A percentile compares a stretch with the other conserved stretches of the same genome.
Conservation (phyloP, 805 yeast genomes). For the Suhomyces kilbournensis region DNA sequence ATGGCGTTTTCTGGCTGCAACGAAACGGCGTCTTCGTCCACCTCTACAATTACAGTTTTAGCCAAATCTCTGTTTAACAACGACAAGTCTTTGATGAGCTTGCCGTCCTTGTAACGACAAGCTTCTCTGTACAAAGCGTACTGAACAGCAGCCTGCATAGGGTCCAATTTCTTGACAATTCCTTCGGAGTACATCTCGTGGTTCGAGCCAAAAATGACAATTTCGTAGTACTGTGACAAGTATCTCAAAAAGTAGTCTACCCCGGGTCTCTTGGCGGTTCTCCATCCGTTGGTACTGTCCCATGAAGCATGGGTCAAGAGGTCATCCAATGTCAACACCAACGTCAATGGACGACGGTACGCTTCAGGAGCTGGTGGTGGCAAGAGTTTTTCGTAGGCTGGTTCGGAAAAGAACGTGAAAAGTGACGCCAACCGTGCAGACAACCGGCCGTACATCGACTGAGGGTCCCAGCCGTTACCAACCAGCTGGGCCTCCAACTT, state of each 20-base stretch:
- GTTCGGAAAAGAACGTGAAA: constrained; percentile 84
- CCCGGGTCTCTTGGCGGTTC: constrained; percentile 98
- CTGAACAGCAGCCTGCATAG: constrained; percentile 83
- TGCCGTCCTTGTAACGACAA: constrained; percentile 84
- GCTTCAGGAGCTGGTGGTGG: constrained; percentile 93
- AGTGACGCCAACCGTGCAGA: constrained; percentile 68
- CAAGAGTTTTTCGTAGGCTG: constrained; percentile 86
- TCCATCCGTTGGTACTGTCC: constrained; percentile 93
- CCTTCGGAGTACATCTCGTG: constrained; percentile 83
- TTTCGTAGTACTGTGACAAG: constrained; percentile 91
- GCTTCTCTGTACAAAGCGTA: constrained; percentile 89
- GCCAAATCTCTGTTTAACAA: constrained; percentile 87
- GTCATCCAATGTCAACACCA: constrained; percentile 88
- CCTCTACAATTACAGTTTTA: constrained; percentile 78
- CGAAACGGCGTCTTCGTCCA: constrained; percentile 65
- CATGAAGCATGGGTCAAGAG: constrained; percentile 87
- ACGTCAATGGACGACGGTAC: constrained; percentile 86
- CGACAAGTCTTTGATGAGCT: constrained; percentile 82
- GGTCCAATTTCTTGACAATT: constrained; percentile 86
- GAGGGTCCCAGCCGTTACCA: constrained; percentile 66
- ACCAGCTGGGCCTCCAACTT: constrained; percentile 51
- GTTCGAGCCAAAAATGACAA: constrained; percentile 84
- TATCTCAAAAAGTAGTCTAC: constrained; percentile 94
- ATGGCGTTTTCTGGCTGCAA: constrained; percentile 95
- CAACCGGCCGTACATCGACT: constrained; percentile 64